These are phyloP conservation scores for Aspergillus ustus DNA, from an alignment of 2,329 filamentous ascomycete species.

Conservation along the genomic window DNA sequence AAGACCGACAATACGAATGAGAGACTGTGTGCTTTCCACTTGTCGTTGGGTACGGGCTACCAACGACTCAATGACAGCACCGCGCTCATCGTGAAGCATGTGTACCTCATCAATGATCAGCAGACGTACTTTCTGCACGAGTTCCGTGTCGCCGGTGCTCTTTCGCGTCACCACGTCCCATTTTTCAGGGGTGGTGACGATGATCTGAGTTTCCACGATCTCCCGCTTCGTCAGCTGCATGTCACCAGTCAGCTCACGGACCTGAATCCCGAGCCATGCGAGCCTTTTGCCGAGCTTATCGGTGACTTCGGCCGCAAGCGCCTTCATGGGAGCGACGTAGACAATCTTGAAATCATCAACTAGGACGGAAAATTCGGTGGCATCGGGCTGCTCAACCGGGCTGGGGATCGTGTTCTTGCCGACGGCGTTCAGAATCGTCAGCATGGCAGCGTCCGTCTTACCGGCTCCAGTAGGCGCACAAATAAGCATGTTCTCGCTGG, in stretches of 20 bases:
- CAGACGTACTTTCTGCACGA: constrained; percentile 94
- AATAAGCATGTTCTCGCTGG: constrained; percentile 97
- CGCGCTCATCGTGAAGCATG: constrained; percentile 98
- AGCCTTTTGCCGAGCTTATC: constrained; percentile 90
- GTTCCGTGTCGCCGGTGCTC: constrained; percentile 93
- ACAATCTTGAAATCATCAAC: constrained; percentile 95
- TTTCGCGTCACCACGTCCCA: constrained; percentile 99
- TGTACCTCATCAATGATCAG: constrained; percentile 99
- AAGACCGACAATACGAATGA: constrained; percentile 94
- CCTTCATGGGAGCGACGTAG: constrained; percentile 99
- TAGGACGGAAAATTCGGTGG: constrained; percentile 80
- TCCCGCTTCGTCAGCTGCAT: constrained; percentile 98
- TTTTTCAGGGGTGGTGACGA: constrained; percentile 98
- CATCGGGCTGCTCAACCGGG: constrained; percentile 73
- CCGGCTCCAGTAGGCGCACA: constrained; percentile 97
- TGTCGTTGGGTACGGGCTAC: constrained; percentile 94
- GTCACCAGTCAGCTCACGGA: constrained; percentile 93
- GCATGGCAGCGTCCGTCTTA: constrained; percentile 98
- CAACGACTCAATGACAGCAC: constrained; percentile 92
- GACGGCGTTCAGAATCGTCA: constrained; percentile 89
- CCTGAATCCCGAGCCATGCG: constrained; percentile 90
- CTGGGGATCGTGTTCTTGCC: constrained; percentile 82
- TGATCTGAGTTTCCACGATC: constrained; percentile 94
- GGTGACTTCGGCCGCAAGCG: constrained; percentile 92
- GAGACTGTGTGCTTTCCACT: constrained; percentile 95